Evolutionary conservation across 164 flowering plant species (phyloP).

Genomic region (Stephania japonica): DNA sequence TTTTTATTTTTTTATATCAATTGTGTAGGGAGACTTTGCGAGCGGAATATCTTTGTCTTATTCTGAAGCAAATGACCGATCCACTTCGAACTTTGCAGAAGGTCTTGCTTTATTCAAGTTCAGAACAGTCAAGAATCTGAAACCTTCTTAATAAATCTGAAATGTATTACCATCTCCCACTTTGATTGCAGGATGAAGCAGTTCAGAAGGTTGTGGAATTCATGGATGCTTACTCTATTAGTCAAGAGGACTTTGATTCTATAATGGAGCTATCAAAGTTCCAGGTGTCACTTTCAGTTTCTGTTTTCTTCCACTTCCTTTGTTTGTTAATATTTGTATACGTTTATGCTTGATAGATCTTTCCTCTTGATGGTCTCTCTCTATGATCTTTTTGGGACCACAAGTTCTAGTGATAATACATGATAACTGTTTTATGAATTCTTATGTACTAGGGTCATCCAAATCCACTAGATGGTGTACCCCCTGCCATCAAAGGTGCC

Average conservation of each 20-base stretch:
- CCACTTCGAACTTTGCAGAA: slow-evolving; percentile 73
- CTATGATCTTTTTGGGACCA: too few relatives aligned
- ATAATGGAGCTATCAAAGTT: slow-evolving; percentile 78
- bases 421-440: slow-evolving; percentile 1
- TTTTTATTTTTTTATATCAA: neutral
- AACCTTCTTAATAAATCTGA: neutral
- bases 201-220: slow-evolving; percentile 75
- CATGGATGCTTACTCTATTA: slow-evolving; percentile 83
- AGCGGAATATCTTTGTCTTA: slow-evolving; percentile 64
- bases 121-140: neutral
- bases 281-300: slow-evolving; percentile 39
- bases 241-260: slow-evolving; percentile 85
- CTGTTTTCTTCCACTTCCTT: neutral
- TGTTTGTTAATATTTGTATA: neutral
- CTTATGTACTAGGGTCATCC: slow-evolving; percentile 43
- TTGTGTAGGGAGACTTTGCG: slow-evolving; percentile 64
- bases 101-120: slow-evolving; percentile 43
- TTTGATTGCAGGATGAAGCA: slow-evolving; percentile 69
- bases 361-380: too few relatives aligned
- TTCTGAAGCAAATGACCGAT: slow-evolving; percentile 58
- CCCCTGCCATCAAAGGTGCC: slow-evolving; percentile 78
- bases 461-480: slow-evolving; percentile 77
- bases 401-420: too few relatives aligned
- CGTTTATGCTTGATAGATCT: neutral
- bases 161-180: neutral